Conservation (phyloP, 192 early-diverging fungal genomes). For the Thamnidium elegans region DNA sequence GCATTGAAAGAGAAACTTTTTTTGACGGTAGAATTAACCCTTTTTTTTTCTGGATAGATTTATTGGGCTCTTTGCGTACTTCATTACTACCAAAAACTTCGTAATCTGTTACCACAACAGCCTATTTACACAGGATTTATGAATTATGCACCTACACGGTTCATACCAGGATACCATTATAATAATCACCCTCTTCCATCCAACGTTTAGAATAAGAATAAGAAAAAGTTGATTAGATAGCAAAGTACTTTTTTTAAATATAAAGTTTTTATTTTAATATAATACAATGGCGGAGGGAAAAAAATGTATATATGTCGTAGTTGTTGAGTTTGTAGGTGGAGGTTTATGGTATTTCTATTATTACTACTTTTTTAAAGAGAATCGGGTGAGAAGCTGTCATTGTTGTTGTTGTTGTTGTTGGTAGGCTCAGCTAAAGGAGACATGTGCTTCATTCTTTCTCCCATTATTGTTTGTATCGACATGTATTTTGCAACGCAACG, state of each 20-base stretch:
- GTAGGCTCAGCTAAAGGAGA: background rate
- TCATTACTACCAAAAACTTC: background rate
- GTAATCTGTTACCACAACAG: background rate
- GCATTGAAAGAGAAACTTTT: background rate
- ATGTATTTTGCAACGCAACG: constrained; percentile 88
- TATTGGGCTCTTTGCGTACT: background rate
- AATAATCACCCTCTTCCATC: too few species aligned
- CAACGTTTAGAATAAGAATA: background rate
- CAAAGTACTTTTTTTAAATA: background rate
- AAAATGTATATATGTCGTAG: too few species aligned
- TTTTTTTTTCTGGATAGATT: background rate
- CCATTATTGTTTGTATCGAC: constrained; percentile 72
- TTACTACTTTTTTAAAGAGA: constrained; percentile 3
- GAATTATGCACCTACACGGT: too few species aligned
- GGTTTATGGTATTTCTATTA: too few species aligned
- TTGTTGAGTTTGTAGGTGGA: too few species aligned
- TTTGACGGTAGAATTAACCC: background rate
- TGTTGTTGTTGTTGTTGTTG: constrained; percentile 1
- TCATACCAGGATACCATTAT: too few species aligned
- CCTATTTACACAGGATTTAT: too few species aligned
- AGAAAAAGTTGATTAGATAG: background rate
- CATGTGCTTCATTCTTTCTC: constrained; percentile 68
- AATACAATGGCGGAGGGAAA: background rate
- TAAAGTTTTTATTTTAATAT: background rate
- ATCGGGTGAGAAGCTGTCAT: constrained; percentile 5